Percentiles rank a stretch among this genome's conserved stretches.
These are phyloP conservation scores for Thinopyrum obtusiflorum DNA, from an alignment of 202 grass and related monocot genomes.

Conservation along the genomic window DNA sequence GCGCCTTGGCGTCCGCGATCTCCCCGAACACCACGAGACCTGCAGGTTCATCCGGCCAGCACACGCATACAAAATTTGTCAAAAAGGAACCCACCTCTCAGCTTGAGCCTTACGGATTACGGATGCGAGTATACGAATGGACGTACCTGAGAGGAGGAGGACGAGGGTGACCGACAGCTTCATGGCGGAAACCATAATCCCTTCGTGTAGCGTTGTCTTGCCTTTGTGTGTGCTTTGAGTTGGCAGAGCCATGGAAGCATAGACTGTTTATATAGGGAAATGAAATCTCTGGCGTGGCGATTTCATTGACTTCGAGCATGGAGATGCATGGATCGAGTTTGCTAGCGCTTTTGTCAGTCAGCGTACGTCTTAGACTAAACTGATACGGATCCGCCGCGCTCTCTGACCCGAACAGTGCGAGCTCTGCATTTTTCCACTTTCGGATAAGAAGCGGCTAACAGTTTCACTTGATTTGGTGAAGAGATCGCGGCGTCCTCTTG, in stretches of 20 bases:
- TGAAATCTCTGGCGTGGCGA: background rate
- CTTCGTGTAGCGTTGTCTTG: background rate
- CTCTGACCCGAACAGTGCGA: background rate
- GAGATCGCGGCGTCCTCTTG: no score
- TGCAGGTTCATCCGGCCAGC: background rate
- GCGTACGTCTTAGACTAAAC: background rate
- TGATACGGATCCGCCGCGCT: background rate
- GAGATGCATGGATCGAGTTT: background rate
- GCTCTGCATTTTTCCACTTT: background rate
- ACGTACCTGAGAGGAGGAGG: constrained; percentile 23
- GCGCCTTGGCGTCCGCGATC: background rate
- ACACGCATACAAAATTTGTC: background rate
- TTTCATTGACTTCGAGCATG: background rate
- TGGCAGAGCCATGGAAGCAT: background rate
- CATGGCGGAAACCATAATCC: background rate
- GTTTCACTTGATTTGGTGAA: background rate
- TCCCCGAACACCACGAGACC: constrained; percentile 6
- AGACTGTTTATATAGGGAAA: background rate
- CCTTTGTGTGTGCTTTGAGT: background rate
- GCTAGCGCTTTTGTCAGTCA: background rate
- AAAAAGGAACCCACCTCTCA: background rate
- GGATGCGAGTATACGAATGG: background rate
- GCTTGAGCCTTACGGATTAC: no score
- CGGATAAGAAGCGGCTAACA: background rate
- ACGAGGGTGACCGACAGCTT: constrained; percentile 13